Percentiles rank a stretch among this genome's conserved stretches.
These are phyloP conservation scores for Yamadazyma blattariae DNA, from an alignment of 1,139 yeast genomes.

Conservation along the genomic window DNA sequence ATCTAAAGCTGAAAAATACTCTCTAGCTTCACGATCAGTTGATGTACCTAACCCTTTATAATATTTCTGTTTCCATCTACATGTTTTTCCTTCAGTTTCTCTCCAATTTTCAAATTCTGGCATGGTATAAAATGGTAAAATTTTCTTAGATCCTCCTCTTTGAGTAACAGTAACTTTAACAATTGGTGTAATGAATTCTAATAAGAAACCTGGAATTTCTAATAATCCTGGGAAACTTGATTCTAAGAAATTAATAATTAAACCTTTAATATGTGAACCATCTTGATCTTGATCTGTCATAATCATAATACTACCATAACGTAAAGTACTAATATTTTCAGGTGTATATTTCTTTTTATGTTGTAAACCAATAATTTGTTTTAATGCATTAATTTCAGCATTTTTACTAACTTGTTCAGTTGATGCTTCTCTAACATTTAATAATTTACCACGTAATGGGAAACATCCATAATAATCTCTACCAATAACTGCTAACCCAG, in stretches of 20 bases:
- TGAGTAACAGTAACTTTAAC: constrained; percentile 80
- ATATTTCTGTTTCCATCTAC: constrained; percentile 91
- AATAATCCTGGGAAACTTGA: constrained; percentile 92
- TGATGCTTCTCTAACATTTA: constrained; percentile 95
- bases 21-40: constrained; percentile 74
- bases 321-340: constrained; percentile 65
- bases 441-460: constrained; percentile 91
- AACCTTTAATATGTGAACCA: constrained; percentile 97
- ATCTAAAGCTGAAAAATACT: constrained; percentile 83
- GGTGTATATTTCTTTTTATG: constrained; percentile 75
- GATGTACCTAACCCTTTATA: constrained; percentile 99
- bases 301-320: constrained; percentile 97
- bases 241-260: constrained; percentile 89
- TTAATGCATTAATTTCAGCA: constrained; percentile 91
- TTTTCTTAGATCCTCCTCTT: constrained; percentile 53
- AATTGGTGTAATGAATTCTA: constrained; percentile 96
- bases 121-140: constrained; percentile 84
- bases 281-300: constrained; percentile 99
- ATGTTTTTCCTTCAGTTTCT: constrained; percentile 70
- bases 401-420: constrained; percentile 91
- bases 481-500: constrained; percentile 94
- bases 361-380: constrained; percentile 93
- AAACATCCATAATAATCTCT: constrained; percentile 94
- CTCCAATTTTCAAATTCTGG: constrained; percentile 97
- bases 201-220: constrained; percentile 85